Evolutionary conservation across 306 rosid species (phyloP).

Genomic region (Oxytropis ochrocephala): DNA sequence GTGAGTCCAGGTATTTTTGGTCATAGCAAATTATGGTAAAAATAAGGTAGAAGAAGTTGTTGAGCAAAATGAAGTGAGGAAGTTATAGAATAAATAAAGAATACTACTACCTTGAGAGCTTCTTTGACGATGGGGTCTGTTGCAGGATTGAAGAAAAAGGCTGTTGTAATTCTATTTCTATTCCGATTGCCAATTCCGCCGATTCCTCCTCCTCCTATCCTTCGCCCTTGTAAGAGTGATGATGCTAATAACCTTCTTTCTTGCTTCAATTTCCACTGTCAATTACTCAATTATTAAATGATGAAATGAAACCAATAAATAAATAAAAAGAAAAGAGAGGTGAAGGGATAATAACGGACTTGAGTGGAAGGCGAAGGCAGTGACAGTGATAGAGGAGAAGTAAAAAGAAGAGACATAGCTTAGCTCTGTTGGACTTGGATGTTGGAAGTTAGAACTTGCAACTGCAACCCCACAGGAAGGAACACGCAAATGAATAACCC

Average conservation of each 20-base stretch:
- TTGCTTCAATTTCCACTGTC: conserved; percentile 35
- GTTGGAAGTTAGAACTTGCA: background rate
- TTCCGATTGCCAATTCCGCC: background rate
- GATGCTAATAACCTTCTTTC: conserved; percentile 11
- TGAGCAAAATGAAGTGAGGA: background rate
- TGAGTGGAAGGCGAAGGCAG: background rate
- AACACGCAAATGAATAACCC: background rate
- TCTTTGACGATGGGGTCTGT: conserved; percentile 62
- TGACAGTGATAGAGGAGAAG: conserved; percentile 17
- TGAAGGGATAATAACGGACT: background rate
- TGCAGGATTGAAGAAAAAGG: conserved; percentile 58
- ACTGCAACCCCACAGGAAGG: background rate
- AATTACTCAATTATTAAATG: background rate
- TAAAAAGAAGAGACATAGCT: conserved; percentile 21
- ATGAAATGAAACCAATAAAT: background rate
- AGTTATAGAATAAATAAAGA: background rate
- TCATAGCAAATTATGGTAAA: background rate
- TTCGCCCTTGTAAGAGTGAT: background rate
- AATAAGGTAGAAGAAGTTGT: background rate
- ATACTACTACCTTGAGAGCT: conserved; percentile 68
- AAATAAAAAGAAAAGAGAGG: background rate
- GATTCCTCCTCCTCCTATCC: background rate
- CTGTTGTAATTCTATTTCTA: conserved; percentile 41
- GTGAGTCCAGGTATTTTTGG: background rate
- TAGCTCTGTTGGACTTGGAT: background rate